Percentiles rank a stretch among this genome's conserved stretches.
These are phyloP conservation scores for Hericium rajendrae DNA, from an alignment of 768 basidiomycete species.

Conservation along the genomic window DNA sequence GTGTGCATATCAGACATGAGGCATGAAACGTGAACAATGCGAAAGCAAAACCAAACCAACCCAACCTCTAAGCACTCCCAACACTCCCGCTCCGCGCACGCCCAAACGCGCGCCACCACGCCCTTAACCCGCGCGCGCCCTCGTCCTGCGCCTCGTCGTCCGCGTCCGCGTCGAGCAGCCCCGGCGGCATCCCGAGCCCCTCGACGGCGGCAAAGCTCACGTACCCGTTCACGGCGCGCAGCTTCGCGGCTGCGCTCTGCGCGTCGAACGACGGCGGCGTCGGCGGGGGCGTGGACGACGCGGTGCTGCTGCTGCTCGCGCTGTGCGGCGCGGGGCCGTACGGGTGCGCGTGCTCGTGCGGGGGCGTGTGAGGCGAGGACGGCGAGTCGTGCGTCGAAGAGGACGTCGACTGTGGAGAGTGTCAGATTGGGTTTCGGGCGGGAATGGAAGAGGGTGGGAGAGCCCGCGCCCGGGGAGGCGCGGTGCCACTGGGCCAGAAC, in stretches of 20 bases:
- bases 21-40: no score
- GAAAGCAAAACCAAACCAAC: not conserved
- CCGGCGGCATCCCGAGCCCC: conserved; percentile 55
- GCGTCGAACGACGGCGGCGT: conserved; percentile 45
- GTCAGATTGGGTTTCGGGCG: no score
- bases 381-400: not conserved
- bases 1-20: not conserved
- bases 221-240: conserved; percentile 49
- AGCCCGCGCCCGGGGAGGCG: not conserved
- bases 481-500: not conserved
- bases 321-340: not conserved
- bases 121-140: not conserved
- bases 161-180: conserved; percentile 27
- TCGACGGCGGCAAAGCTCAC: conserved; percentile 61
- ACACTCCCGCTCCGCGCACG: not conserved
- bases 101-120: not conserved
- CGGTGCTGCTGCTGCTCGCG: not conserved
- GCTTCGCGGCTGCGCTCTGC: conserved; percentile 47
- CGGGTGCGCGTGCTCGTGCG: not conserved
- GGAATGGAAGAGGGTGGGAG: not conserved
- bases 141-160: conserved; percentile 16
- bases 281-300: not conserved
- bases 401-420: not conserved
- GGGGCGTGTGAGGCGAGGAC: not conserved
- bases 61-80: not conserved